Percentiles rank a stretch among this genome's conserved stretches.
Conservation (phyloP, 345 rosid species). For the Camelina laxa region DNA sequence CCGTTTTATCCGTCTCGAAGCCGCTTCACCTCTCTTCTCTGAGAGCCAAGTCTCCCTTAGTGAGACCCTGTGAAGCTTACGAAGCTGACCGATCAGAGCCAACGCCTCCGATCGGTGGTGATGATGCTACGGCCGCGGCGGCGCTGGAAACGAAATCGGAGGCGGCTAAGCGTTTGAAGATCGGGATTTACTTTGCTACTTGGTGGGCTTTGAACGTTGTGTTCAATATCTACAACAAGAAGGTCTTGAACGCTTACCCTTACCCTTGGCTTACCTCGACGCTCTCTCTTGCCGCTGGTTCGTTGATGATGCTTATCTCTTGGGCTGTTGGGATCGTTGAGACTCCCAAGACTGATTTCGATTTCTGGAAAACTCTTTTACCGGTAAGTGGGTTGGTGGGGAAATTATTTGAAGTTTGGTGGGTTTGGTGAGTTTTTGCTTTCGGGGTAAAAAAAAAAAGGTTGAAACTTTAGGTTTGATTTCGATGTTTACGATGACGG, state of each 20-base stretch:
- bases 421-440: conserved; percentile 30
- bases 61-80: conserved; percentile 68
- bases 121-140: conserved; percentile 25
- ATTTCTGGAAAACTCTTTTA: conserved; percentile 92
- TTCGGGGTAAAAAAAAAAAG: not conserved
- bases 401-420: conserved; percentile 24
- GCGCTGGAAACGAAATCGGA: conserved; percentile 50
- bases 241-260: conserved; percentile 93
- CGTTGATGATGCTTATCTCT: conserved; percentile 94
- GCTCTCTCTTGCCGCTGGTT: conserved; percentile 90
- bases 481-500: conserved; percentile 38
- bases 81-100: conserved; percentile 74
- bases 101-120: conserved; percentile 51
- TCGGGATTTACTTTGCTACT: conserved; percentile 88
- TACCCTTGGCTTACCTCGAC: conserved; percentile 99
- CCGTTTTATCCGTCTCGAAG: conserved; percentile 54
- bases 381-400: conserved; percentile 73
- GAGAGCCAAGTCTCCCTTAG: conserved; percentile 39
- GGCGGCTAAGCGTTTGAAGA: conserved; percentile 66
- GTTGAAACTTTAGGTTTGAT: conserved; percentile 23
- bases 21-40: conserved; percentile 65
- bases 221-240: conserved; percentile 96
- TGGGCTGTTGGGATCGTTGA: conserved; percentile 90
- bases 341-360: conserved; percentile 87
- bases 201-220: conserved; percentile 99